Percentiles rank a stretch among this genome's conserved stretches.
Conservation (phyloP, 108 stramenopile genomes). For the Nitzschia inconspicua region DNA sequence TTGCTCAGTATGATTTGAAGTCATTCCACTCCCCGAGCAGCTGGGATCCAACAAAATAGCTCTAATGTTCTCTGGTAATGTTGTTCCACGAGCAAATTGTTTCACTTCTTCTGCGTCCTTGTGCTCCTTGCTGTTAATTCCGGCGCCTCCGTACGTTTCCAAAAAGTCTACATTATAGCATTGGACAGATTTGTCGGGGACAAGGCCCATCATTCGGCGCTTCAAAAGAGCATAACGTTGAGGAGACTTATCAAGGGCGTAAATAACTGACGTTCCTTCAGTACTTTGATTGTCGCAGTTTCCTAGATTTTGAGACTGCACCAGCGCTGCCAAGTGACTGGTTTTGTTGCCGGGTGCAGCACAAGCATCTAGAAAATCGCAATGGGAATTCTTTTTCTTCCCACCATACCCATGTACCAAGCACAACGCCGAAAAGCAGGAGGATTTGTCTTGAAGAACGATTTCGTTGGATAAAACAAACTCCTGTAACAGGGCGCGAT, state of each 20-base stretch:
- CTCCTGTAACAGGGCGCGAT: constrained; percentile 44
- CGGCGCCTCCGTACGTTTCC: no score
- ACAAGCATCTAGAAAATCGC: constrained; percentile 93
- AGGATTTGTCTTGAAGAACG: constrained; percentile 91
- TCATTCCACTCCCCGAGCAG: constrained; percentile 97
- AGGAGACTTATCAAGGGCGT: constrained; percentile 88
- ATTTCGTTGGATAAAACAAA: constrained; percentile 69
- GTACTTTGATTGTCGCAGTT: constrained; percentile 9
- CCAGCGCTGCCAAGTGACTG: constrained; percentile 91
- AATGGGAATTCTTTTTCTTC: constrained; percentile 22
- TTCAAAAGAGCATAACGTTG: constrained; percentile 70
- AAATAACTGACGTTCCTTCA: constrained; percentile 32
- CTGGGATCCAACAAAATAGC: constrained; percentile 96
- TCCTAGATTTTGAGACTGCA: constrained; percentile 19
- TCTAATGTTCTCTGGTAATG: constrained; percentile 53
- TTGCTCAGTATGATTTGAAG: constrained; percentile 20
- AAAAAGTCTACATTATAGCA: constrained; percentile 83
- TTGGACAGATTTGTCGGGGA: constrained; percentile 13
- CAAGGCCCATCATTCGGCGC: constrained; percentile 56
- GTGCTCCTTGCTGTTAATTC: constrained; percentile 2
- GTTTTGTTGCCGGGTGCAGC: constrained; percentile 99
- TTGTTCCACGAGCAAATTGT: neutral
- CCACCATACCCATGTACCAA: constrained; percentile 62
- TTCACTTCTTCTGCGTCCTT: neutral
- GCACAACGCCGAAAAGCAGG: constrained; percentile 94